Conservation (phyloP, 108 stramenopile genomes). For the Licmophora abbreviata region DNA sequence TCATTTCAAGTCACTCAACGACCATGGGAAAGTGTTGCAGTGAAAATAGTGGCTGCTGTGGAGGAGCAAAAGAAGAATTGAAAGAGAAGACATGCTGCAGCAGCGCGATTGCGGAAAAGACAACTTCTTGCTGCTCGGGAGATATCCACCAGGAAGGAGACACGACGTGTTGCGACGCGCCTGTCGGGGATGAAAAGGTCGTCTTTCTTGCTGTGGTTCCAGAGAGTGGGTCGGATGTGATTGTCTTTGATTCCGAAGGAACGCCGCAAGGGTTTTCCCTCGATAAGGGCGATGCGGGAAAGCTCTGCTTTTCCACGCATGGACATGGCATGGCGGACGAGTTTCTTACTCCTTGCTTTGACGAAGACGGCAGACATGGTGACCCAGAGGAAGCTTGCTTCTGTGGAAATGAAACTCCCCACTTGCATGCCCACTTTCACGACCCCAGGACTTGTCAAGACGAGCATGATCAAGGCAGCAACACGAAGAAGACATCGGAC, state of each 20-base stretch:
- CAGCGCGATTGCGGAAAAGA: no score
- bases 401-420: constrained; percentile 40
- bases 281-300: constrained; percentile 2
- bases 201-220: constrained; percentile 12
- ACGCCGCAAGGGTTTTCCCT: constrained; percentile 1
- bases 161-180: no score
- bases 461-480: not conserved
- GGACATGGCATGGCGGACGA: constrained; percentile 20
- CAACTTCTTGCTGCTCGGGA: no score
- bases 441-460: constrained; percentile 17
- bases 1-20: no score
- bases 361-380: constrained; percentile 38
- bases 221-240: constrained; percentile 11
- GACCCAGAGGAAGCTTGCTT: constrained; percentile 37
- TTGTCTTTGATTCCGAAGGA: constrained; percentile 12
- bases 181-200: no score
- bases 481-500: not conserved
- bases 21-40: no score
- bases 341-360: constrained; percentile 49
- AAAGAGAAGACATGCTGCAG: no score
- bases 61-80: no score
- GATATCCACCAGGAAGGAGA: no score
- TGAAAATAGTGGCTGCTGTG: no score
- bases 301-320: constrained; percentile 44
- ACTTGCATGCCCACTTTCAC: constrained; percentile 46